phyloP scores from a whole-genome alignment of 495 filamentous ascomycete genomes.

The Aspergillus wentii region DNA sequence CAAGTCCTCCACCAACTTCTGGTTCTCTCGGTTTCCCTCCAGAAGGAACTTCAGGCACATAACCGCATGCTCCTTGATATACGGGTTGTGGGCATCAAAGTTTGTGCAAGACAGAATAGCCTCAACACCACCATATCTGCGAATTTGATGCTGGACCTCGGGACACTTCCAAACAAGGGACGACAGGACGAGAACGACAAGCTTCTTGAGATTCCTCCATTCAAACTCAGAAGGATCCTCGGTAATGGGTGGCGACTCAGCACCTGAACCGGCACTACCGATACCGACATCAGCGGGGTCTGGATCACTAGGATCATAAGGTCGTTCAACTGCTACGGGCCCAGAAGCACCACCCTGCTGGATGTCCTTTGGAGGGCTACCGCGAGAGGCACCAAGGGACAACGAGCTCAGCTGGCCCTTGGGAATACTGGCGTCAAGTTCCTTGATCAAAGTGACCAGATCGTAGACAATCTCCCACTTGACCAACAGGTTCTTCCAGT shows the following conservation, averaged over 20 bases:
- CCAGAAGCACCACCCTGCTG: conserved; percentile 25
- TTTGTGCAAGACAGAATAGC: conserved; percentile 80
- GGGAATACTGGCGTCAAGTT: conserved; percentile 78
- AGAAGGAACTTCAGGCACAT: conserved; percentile 86
- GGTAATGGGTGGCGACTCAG: conserved; percentile 58
- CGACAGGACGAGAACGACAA: conserved; percentile 81
- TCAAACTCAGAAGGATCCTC: conserved; percentile 86
- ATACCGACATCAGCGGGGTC: conserved; percentile 36
- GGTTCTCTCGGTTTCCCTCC: conserved; percentile 77
- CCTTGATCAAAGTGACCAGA: conserved; percentile 76
- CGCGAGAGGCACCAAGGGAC: conserved; percentile 26
- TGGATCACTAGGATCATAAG: conserved; percentile 49
- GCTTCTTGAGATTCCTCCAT: conserved; percentile 89
- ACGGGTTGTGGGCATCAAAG: conserved; percentile 84
- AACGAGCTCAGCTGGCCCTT: conserved; percentile 57
- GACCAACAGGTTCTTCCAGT: conserved; percentile 66
- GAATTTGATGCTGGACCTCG: conserved; percentile 78
- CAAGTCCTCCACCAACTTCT: conserved; percentile 66
- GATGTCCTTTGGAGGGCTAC: conserved; percentile 22
- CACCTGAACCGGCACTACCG: conserved; percentile 39
- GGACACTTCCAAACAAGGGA: conserved; percentile 77
- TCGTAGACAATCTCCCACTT: conserved; percentile 87
- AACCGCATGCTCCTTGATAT: conserved; percentile 84
- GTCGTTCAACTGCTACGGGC: conserved; percentile 52
- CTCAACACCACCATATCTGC: conserved; percentile 75